Conservation (phyloP, 768 basidiomycete genomes). For the Calocybe gangraenosa region DNA sequence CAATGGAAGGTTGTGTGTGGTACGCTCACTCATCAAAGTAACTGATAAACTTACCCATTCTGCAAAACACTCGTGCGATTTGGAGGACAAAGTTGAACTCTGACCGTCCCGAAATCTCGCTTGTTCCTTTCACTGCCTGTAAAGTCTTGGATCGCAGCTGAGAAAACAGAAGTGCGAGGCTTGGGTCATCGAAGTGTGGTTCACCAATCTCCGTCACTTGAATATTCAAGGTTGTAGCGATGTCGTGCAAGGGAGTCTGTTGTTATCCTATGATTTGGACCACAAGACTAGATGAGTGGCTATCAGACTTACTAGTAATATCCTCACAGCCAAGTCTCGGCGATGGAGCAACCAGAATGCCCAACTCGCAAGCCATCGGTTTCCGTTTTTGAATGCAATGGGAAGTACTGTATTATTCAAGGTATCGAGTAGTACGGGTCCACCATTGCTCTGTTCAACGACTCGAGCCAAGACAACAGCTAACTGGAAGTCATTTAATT, state of each 20-base stretch:
- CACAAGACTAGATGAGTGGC: neutral
- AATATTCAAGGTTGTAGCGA: constrained; percentile 55
- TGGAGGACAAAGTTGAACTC: constrained; percentile 97
- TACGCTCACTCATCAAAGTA: neutral
- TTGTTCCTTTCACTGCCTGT: constrained; percentile 90
- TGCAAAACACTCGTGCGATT: constrained; percentile 87
- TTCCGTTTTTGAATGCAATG: constrained; percentile 79
- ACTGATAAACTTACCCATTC: constrained; percentile 70
- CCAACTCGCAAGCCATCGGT: constrained; percentile 94
- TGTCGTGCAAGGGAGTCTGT: constrained; percentile 75
- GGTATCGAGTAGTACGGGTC: constrained; percentile 68
- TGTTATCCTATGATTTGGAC: neutral
- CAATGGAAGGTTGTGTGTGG: constrained; percentile 1
- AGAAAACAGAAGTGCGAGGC: constrained; percentile 84
- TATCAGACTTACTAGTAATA: constrained; percentile 66
- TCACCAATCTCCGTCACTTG: constrained; percentile 66
- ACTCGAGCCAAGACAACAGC: constrained; percentile 84
- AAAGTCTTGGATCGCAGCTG: constrained; percentile 87
- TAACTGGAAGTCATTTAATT: constrained; percentile 86
- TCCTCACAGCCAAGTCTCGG: constrained; percentile 84
- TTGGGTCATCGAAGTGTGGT: constrained; percentile 91
- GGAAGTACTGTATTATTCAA: constrained; percentile 77
- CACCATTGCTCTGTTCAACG: constrained; percentile 78
- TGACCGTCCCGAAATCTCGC: constrained; percentile 79
- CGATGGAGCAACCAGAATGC: constrained; percentile 92